Base-by-base conservation (phyloP, 2,329 filamentous ascomycete species). In the Botrytis hyacinthi region DNA sequence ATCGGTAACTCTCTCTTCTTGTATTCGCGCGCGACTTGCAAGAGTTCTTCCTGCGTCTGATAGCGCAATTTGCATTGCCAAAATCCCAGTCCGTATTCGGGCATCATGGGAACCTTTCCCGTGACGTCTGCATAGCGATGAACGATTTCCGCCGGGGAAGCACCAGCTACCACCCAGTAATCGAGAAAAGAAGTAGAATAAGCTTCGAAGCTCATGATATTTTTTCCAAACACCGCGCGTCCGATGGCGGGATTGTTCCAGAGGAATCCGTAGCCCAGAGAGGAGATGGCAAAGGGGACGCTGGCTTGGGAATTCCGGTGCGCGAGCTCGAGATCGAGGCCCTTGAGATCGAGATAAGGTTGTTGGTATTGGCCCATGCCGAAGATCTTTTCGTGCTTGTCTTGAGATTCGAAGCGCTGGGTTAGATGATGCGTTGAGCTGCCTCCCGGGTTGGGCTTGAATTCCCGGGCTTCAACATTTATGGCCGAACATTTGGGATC, bases 351-450 rank as follows among this genome's bases (percentile, higher is more conserved):
- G n/a, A 92, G 82, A 70, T 83, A 85, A 0, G 88, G 87, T 76
- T 92, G 89, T 77, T 92, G 90, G 74, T 92, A 91, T 80, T 92
- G 90, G 0, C 90, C 90, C 89, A 91, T 91, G 32, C 90, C 90
- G 77, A 85, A 92, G n/a, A 92, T 87, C 78, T 86, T 88, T 79
- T 92, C 90, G 29, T 86, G 82, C 0, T 82, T 80, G 71, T 86
- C 80, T 70, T 87, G 78, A 1, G 86, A 87, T 78, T 91, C 89
- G 71, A 91, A 85, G 0, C 90, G 84, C 76, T 86, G 83, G 0
- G 88, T 90, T 14, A 91, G 81, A 70, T 88, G 85, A 77, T 88
- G 90, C 0, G 44, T 69, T 1, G 66, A 69, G 72, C 87, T 84
- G 8, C 82, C 82, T 5, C 85, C 85, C 0, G 82, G 78, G 12